phyloP scores from a whole-genome alignment of 2,329 filamentous ascomycete species.

The Botryosphaeria agaves region DNA sequence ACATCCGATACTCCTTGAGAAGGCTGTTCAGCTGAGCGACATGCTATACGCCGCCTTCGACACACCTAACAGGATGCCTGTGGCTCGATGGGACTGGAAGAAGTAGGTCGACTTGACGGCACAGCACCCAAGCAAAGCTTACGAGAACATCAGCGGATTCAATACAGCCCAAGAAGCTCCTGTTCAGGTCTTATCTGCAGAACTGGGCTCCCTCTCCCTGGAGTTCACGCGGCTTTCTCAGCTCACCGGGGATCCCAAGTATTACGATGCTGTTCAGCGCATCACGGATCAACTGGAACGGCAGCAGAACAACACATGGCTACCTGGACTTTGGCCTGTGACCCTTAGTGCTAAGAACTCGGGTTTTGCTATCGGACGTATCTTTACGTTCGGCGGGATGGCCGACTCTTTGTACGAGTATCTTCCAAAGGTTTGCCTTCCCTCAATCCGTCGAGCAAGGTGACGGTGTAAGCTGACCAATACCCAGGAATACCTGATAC shows the following conservation, averaged over 20 bases:
- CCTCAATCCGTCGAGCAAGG: background rate
- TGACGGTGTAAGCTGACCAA: background rate
- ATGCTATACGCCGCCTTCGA: constrained; percentile 72
- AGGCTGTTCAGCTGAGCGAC: constrained; percentile 64
- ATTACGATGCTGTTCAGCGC: constrained; percentile 43
- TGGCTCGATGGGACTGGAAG: constrained; percentile 64
- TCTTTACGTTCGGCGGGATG: constrained; percentile 15
- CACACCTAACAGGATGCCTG: constrained; percentile 85
- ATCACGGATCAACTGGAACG: constrained; percentile 38
- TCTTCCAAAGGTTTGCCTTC: constrained; percentile 10
- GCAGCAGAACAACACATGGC: constrained; percentile 33
- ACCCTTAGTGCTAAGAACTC: constrained; percentile 27
- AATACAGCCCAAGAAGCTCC: constrained; percentile 11
- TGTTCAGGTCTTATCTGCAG: constrained; percentile 23
- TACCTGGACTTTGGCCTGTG: constrained; percentile 48
- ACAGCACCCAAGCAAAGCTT: constrained; percentile 6
- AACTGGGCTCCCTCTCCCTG: constrained; percentile 40
- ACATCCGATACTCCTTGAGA: constrained; percentile 54
- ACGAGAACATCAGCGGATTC: background rate
- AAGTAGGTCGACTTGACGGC: constrained; percentile 25
- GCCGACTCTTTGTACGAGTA: constrained; percentile 18
- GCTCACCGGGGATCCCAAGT: constrained; percentile 40
- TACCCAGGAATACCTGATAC: constrained; percentile 7
- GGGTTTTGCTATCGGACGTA: constrained; percentile 12
- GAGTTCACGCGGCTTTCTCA: constrained; percentile 50